Base-by-base conservation (phyloP, 2,329 filamentous ascomycete species). In the Penicillium oxalicum region DNA sequence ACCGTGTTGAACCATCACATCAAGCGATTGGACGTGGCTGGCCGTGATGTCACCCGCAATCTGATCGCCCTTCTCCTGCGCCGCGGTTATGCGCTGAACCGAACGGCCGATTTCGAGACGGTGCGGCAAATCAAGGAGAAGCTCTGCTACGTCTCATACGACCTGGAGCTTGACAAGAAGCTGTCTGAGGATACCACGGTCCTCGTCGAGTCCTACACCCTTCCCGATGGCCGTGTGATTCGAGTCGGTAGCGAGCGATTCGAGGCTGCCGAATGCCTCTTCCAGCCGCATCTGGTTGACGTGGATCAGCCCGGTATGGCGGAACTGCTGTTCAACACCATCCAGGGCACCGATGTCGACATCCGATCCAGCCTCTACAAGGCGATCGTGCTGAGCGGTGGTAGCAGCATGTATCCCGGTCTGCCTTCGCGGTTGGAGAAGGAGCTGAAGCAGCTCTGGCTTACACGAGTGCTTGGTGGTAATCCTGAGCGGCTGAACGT, bases 51-150 rank as follows among this genome's bases (percentile, higher is more conserved):
- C 46, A 98, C 93, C n/a, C 87, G 91, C 63, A 97, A 98, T 72
- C 81, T 98, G 56, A 98, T 98, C 70, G 89, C 90, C 44, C 84
- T 98, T 43, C 84, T 98, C 18, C 81, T 95, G 49, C 88, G 93
- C 64, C 84, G 93, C 60, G 93, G 93, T 39, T 98, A 98, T 71
- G 90, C 93, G 33, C 83, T 98, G 54, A 98, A 98, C 81, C 84
- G 93, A 69, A 98, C 93, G 9, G 93, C 93, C 67, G 93, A 98
- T 70, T 98, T 98, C 71, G 93, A 98, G 74, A 98, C 93, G 4
- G 93, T 98, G 48, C 87, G 93, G 54, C 91, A 97, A 71, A 97
- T 98, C 77, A 98, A 98, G 77, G 93, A 98, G 79, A 98, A 98
- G 79, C 86, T 98, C 44, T 97, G 93, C 79, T 98, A 98, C 70